phyloP scores from a whole-genome alignment of 176 grass and related monocot species.

The Musa troglodytarum region DNA sequence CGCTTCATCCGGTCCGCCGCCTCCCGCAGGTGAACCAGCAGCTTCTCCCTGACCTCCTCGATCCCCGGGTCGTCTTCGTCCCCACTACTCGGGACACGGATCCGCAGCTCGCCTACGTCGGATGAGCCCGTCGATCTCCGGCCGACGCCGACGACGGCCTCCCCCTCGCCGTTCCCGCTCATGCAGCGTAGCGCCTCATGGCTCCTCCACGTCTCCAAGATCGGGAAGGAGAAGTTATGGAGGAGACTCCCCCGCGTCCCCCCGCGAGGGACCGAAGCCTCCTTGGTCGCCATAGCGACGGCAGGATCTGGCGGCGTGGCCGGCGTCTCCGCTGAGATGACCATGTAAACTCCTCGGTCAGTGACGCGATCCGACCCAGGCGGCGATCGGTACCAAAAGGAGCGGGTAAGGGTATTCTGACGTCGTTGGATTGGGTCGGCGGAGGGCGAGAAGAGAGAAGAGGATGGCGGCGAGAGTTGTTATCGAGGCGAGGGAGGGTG shows the following conservation, averaged over 20 bases:
- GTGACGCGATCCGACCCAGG: not conserved
- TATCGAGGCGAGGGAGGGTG: not conserved
- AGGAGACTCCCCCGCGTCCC: not conserved
- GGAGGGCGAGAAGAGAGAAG: not conserved
- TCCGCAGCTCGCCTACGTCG: not conserved
- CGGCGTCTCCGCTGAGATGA: not conserved
- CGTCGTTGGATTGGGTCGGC: not conserved
- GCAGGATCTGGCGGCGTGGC: not conserved
- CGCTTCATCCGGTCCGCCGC: conserved; percentile 21
- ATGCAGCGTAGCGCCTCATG: conserved; percentile 34
- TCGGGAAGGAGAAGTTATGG: conserved; percentile 27
- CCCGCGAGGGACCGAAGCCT: not conserved
- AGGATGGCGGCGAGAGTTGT: not conserved
- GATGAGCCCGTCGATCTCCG: not conserved
- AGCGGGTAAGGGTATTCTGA: no score
- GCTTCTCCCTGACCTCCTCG: conserved; percentile 25
- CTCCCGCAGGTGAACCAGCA: conserved; percentile 25
- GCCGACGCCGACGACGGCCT: not conserved
- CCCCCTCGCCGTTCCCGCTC: conserved; percentile 4
- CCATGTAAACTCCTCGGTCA: not conserved
- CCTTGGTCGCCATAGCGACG: not conserved
- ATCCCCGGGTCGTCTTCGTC: conserved; percentile 27
- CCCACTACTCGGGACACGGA: conserved; percentile 5
- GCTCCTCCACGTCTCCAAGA: conserved; percentile 53
- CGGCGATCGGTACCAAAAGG: not conserved